phyloP scores from a whole-genome alignment of 78 protist species.

The Dictyostelium capitatum region DNA sequence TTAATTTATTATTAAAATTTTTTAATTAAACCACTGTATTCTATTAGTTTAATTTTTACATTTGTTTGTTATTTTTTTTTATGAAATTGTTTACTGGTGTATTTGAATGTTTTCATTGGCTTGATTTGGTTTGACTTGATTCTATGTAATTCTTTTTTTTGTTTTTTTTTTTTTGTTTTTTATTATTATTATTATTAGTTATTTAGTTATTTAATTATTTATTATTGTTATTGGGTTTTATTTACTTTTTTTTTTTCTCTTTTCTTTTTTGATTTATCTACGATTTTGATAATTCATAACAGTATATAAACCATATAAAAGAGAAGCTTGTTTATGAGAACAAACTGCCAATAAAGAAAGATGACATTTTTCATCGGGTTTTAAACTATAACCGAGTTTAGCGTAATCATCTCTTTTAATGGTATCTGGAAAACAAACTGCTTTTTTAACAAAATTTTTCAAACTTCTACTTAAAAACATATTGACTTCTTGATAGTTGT shows the following conservation, averaged over 20 bases:
- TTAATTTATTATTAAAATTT: no score
- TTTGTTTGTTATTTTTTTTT: not conserved
- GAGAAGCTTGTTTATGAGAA: constrained; percentile 82
- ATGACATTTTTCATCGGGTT: constrained; percentile 86
- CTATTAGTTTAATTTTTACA: not conserved
- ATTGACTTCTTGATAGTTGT: constrained; percentile 87
- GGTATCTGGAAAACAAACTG: constrained; percentile 83
- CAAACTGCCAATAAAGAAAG: constrained; percentile 77
- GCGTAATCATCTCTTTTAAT: constrained; percentile 78
- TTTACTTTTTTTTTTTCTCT: no score
- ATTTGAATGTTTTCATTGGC: not conserved
- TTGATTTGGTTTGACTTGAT: not conserved
- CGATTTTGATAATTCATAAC: constrained; percentile 80
- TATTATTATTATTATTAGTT: not conserved
- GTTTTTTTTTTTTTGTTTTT: not conserved
- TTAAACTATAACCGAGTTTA: constrained; percentile 74
- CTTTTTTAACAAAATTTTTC: constrained; percentile 86
- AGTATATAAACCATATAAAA: constrained; percentile 80
- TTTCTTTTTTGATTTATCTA: constrained; percentile 28
- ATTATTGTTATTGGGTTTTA: not conserved
- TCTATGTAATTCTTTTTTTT: not conserved
- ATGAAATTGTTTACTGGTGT: not conserved
- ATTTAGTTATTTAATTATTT: not conserved
- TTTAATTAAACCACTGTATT: not conserved
- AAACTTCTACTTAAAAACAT: constrained; percentile 67